Percentiles rank a stretch among this genome's conserved stretches.
Evolutionary conservation across 495 filamentous ascomycete species (phyloP).

Genomic region (Durotheca rogersii): DNA sequence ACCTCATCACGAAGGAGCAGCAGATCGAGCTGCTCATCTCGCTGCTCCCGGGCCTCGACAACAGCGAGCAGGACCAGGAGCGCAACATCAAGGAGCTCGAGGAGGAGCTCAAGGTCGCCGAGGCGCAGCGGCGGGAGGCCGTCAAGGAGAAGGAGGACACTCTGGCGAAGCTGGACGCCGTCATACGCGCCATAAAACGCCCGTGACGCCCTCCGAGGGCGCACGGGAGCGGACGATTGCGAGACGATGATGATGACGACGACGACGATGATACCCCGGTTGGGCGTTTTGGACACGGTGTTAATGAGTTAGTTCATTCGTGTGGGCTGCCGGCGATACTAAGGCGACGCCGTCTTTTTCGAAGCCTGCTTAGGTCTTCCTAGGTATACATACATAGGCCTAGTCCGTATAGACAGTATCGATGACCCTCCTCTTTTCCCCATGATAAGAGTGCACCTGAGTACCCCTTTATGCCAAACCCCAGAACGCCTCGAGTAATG

Average conservation of each 20-base stretch:
- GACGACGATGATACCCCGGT: constrained; percentile 18
- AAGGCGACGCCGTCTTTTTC: too few relatives aligned
- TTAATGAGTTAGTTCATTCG: background rate
- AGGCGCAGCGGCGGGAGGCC: constrained; percentile 69
- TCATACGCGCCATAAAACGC: constrained; percentile 60
- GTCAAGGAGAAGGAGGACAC: constrained; percentile 70
- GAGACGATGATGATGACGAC: too few relatives aligned
- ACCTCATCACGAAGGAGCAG: constrained; percentile 87
- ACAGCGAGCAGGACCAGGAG: constrained; percentile 80
- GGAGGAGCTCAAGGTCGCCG: constrained; percentile 68
- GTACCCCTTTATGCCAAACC: background rate
- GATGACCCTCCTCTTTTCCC: background rate
- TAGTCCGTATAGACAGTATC: too few relatives aligned
- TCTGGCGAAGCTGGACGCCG: constrained; percentile 64
- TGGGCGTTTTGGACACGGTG: background rate
- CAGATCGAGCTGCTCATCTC: constrained; percentile 89
- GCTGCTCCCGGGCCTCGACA: constrained; percentile 80
- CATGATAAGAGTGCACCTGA: background rate
- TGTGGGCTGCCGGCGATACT: background rate
- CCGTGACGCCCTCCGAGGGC: constrained; percentile 33
- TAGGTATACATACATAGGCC: too few relatives aligned
- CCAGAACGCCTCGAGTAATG: constrained; percentile 9
- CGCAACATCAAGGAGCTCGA: constrained; percentile 72
- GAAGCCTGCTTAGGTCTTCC: too few relatives aligned
- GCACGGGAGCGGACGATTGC: too few relatives aligned